A percentile compares a stretch with the other conserved stretches of the same genome.
Conservation (phyloP, 2,329 filamentous ascomycete genomes). For the Trichoderma lentiforme region DNA sequence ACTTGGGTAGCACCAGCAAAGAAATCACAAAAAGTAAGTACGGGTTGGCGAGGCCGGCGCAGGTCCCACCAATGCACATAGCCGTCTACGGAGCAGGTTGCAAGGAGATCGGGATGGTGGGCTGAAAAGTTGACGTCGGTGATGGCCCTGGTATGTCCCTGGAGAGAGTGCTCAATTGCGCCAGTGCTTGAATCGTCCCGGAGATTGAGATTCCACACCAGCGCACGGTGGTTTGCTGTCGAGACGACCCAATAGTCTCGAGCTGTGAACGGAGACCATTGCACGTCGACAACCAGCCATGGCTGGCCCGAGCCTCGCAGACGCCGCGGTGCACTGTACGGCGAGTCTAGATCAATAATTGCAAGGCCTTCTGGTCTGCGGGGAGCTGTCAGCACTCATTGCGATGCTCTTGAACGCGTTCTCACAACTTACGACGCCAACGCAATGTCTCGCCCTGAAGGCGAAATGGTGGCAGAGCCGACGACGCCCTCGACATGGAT, state of each 20-base stretch:
- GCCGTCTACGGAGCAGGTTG: slow-evolving; percentile 88
- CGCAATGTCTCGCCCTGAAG: slow-evolving; percentile 84
- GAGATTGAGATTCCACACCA: slow-evolving; percentile 89
- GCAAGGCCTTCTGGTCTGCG: slow-evolving; percentile 75
- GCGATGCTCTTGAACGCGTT: not conserved
- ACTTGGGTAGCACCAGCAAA: slow-evolving; percentile 91
- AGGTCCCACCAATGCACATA: slow-evolving; percentile 94
- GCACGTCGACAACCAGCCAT: slow-evolving; percentile 95
- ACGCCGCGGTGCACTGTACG: slow-evolving; percentile 80
- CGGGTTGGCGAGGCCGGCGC: slow-evolving; percentile 67
- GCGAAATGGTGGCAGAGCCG: slow-evolving; percentile 89
- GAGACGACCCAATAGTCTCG: slow-evolving; percentile 92
- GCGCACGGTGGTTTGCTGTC: slow-evolving; percentile 88
- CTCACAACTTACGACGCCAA: slow-evolving; percentile 64
- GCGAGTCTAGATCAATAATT: slow-evolving; percentile 88
- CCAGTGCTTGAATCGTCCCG: slow-evolving; percentile 67
- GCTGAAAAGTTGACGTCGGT: slow-evolving; percentile 97
- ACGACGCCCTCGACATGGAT: slow-evolving; percentile 80
- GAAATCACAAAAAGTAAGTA: slow-evolving; percentile 85
- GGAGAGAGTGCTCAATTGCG: slow-evolving; percentile 80
- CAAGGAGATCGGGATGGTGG: slow-evolving; percentile 82
- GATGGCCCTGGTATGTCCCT: slow-evolving; percentile 80
- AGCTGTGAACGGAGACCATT: slow-evolving; percentile 91
- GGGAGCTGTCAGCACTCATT: not conserved
- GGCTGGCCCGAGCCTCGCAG: slow-evolving; percentile 77